Evolutionary conservation across 1,139 yeast species (phyloP), one percentile per base, ranked within the genome.

Genomic region (Suhomyces maxii): DNA sequence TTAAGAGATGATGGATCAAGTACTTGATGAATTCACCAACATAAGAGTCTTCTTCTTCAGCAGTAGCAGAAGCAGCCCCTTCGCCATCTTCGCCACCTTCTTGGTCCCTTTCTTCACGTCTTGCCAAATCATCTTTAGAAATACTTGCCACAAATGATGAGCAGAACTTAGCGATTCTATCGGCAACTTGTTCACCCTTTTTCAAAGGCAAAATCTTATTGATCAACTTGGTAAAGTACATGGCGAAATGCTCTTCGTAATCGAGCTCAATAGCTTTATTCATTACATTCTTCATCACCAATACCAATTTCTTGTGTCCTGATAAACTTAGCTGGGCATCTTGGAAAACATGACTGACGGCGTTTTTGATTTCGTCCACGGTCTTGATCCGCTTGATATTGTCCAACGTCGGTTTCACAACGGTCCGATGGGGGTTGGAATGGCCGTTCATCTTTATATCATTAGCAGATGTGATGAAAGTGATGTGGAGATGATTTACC

Each of bases 271-370:
- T 64, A 1, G 95, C 82, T 52, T 80, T 77, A 23, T 69, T 58
- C 51, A 85, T 88, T 12, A 88, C 69, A 41, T 78, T 77, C 57
- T 77, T 78, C 60, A 89, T 64, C 8, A 87, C 78, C 10, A 83
- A 79, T 7, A 84, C 81, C 47, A 88, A 82, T 57, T 88, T 86
- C 40, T 88, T 73, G 64, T 90, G 97, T 2, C 91, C 86, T 0
- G 93, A 84, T 34, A 84, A 73, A 1, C 88, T 76, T 34, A 67
- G 52, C 58, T 91, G 98, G 0, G 95, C 89, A 49, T 86, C 93
- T 58, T 87, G 95, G 60, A 91, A 91, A 2, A 85, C 83, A 47
- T 80, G 83, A 0, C 86, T 82, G 57, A 89, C 71, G 2, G 86
- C 80, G 33, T 46, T 44, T 34, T 60, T 57, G 42, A 73, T 59